Conservation (phyloP, 2,329 filamentous ascomycete genomes). For the Aureobasidium sp. region DNA sequence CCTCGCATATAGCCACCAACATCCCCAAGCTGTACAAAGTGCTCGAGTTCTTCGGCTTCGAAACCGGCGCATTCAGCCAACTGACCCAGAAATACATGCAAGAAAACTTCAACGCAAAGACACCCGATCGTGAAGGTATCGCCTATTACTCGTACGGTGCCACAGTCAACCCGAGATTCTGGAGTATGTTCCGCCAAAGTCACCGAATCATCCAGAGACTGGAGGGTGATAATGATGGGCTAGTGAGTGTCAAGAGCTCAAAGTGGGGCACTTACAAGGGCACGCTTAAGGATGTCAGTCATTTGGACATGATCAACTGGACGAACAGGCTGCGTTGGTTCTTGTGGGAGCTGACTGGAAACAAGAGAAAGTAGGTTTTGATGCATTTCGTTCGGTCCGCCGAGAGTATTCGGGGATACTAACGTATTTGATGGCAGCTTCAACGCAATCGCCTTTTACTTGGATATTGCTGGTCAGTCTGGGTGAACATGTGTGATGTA, state of each 20-base stretch:
- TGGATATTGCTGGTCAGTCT: slow-evolving; percentile 56
- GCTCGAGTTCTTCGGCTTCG: slow-evolving; percentile 48
- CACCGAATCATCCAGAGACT: slow-evolving; percentile 47
- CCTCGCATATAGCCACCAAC: slow-evolving; percentile 31
- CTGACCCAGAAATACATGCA: slow-evolving; percentile 53
- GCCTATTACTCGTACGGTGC: slow-evolving; percentile 60
- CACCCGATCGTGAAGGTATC: slow-evolving; percentile 48
- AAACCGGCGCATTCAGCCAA: slow-evolving; percentile 56
- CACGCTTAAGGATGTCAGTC: slow-evolving; percentile 56
- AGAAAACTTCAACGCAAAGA: slow-evolving; percentile 52
- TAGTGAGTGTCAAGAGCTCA: slow-evolving; percentile 56
- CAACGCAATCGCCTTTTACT: slow-evolving; percentile 57
- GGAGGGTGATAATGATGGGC: slow-evolving; percentile 56
- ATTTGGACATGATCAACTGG: slow-evolving; percentile 62
- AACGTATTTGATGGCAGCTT: slow-evolving; percentile 38
- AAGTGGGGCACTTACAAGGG: slow-evolving; percentile 58
- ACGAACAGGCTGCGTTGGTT: slow-evolving; percentile 55
- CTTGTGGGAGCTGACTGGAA: slow-evolving; percentile 49
- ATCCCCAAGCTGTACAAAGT: slow-evolving; percentile 50
- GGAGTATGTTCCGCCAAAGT: slow-evolving; percentile 51
- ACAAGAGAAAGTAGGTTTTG: slow-evolving; percentile 44
- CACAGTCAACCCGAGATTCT: slow-evolving; percentile 47
- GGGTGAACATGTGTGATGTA: background rate
- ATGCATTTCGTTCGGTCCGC: too few species aligned
- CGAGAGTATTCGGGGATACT: slow-evolving; percentile 8